Conservation (phyloP, 2,329 filamentous ascomycete species). For the Alternaria metachromatica region DNA sequence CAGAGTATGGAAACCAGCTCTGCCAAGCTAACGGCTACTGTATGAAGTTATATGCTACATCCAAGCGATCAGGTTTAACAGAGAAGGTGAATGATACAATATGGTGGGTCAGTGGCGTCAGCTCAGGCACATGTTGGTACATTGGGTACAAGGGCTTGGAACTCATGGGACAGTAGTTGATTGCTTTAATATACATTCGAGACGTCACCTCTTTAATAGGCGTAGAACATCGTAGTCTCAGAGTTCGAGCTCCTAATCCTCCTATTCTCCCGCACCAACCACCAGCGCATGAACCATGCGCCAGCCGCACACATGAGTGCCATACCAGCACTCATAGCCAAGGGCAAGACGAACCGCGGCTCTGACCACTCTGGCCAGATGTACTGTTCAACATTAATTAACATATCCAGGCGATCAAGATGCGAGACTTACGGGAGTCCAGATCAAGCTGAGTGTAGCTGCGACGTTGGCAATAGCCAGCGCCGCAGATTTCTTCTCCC, state of each 20-base stretch:
- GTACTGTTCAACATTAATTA: neutral
- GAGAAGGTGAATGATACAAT: neutral
- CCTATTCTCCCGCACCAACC: neutral
- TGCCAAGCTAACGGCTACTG: neutral
- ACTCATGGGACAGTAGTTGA: neutral
- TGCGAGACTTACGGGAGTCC: neutral
- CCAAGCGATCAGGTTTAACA: neutral
- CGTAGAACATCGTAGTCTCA: slow-evolving; percentile 3
- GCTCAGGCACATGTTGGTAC: neutral
- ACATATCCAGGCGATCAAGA: neutral
- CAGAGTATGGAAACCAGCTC: neutral
- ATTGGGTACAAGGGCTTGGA: neutral
- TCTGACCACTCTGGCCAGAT: slow-evolving; percentile 1
- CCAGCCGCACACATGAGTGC: neutral
- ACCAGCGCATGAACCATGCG: slow-evolving; percentile 3
- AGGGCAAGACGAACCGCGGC: neutral
- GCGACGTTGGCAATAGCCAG: slow-evolving; percentile 54
- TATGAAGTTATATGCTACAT: neutral
- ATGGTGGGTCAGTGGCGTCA: neutral
- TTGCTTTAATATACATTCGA: neutral
- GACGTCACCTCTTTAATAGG: neutral
- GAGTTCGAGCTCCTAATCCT: neutral
- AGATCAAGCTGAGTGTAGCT: slow-evolving; percentile 51
- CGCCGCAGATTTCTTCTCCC: slow-evolving; percentile 53
- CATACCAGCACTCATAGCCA: slow-evolving; percentile 2